Percentiles rank a stretch among this genome's conserved stretches.
Evolutionary conservation across 2,329 filamentous ascomycete species (phyloP).

Genomic region (Monosporascus sp.): DNA sequence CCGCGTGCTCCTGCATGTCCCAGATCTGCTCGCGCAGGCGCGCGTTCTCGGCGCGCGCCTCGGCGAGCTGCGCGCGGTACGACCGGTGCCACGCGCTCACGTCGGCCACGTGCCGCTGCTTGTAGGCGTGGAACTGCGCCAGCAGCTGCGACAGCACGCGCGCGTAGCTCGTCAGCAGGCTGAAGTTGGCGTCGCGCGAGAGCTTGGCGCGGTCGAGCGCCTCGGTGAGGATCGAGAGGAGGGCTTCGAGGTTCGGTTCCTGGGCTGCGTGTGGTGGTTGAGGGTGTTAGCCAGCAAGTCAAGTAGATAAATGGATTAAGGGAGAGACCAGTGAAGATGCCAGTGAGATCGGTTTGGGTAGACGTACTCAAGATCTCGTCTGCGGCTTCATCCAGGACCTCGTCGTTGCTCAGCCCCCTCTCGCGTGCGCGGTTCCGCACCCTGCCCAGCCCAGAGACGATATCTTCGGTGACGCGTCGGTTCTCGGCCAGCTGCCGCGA

Average conservation of each 20-base stretch:
- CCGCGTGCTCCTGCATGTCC: constrained; percentile 59
- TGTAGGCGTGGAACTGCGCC: constrained; percentile 61
- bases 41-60: constrained; percentile 59
- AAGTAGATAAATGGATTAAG: not conserved
- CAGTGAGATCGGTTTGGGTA: not conserved
- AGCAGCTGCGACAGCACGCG: constrained; percentile 52
- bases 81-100: constrained; percentile 60
- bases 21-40: constrained; percentile 60
- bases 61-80: constrained; percentile 59
- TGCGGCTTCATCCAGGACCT: constrained; percentile 49
- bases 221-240: constrained; percentile 56
- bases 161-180: constrained; percentile 53
- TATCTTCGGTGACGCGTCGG: constrained; percentile 55
- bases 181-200: constrained; percentile 55
- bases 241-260: constrained; percentile 54
- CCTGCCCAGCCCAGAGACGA: constrained; percentile 56
- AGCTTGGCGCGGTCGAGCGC: constrained; percentile 57
- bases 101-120: constrained; percentile 56
- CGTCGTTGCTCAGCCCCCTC: constrained; percentile 50
- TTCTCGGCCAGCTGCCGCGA: constrained; percentile 59
- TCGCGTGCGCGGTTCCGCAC: constrained; percentile 52
- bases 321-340: not conserved
- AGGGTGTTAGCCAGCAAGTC: not conserved
- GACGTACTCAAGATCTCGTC: constrained; percentile 51
- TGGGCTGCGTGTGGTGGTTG: constrained; percentile 37